phyloP scores from a whole-genome alignment of 805 yeast species.

The Metschnikowia matae region DNA sequence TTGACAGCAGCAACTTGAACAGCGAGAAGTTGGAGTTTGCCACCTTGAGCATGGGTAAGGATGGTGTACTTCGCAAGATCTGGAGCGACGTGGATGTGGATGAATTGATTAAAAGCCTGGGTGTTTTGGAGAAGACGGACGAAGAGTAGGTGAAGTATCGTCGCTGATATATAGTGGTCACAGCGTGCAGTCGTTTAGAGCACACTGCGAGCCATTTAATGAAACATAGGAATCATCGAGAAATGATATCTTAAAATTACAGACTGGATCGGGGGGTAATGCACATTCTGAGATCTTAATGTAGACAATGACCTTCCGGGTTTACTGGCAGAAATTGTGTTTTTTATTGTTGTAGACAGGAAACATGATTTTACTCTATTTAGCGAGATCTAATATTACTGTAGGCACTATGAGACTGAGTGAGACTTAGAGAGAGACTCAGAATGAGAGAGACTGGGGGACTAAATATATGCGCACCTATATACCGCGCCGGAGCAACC shows the following conservation, averaged over 20 bases:
- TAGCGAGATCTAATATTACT: no score
- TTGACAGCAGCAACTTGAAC: constrained; percentile 81
- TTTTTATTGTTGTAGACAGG: no score
- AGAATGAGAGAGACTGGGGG: no score
- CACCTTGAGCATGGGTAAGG: constrained; percentile 55
- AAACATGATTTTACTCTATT: no score
- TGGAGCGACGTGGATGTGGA: constrained; percentile 82
- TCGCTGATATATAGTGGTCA: background rate
- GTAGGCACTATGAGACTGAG: background rate
- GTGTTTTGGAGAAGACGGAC: constrained; percentile 48
- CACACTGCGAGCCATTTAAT: background rate
- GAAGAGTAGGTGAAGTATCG: constrained; percentile 13
- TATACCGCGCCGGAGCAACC: background rate
- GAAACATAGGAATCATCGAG: background rate
- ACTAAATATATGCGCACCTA: background rate
- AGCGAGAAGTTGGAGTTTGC: constrained; percentile 93
- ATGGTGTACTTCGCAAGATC: constrained; percentile 60
- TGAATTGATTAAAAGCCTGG: constrained; percentile 63
- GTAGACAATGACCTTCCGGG: background rate
- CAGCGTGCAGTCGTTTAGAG: background rate
- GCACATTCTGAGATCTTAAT: no score
- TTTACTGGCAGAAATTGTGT: background rate
- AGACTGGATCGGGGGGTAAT: no score
- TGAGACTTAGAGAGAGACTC: background rate
- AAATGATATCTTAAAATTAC: no score